Evolutionary conservation across 208 protist genomes (phyloP).

Genomic region (Acanthamoeba triangularis): DNA sequence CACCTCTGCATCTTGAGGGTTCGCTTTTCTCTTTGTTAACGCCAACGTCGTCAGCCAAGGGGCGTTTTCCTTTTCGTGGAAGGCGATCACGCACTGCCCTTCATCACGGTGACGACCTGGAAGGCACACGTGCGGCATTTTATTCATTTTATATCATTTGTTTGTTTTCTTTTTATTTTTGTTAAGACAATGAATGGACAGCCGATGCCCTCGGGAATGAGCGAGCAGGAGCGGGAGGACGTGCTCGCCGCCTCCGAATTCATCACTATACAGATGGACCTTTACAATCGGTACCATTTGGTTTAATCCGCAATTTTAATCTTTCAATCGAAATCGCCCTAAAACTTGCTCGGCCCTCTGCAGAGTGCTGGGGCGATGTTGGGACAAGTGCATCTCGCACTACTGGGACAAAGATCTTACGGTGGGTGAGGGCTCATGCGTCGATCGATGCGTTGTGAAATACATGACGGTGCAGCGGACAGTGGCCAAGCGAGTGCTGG

Average conservation of each 20-base stretch:
- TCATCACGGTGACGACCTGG: no score
- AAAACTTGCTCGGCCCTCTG: no score
- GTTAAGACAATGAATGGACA: conserved; percentile 11
- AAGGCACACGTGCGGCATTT: no score
- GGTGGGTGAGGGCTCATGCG: conserved; percentile 25
- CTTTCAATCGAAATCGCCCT: no score
- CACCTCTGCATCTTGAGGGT: background rate
- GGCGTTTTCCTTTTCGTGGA: no score
- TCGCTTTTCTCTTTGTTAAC: no score
- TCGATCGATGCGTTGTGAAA: conserved; percentile 10
- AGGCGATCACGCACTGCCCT: no score
- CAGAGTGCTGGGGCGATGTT: conserved; percentile 28
- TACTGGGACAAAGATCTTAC: conserved; percentile 1
- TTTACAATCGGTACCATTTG: background rate
- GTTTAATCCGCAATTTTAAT: no score
- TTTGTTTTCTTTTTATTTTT: no score
- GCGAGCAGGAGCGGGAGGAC: conserved; percentile 12
- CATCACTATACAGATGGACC: conserved; percentile 39
- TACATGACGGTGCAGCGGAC: conserved; percentile 52
- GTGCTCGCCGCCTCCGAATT: background rate
- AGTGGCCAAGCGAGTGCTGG: conserved; percentile 35
- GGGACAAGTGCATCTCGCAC: conserved; percentile 29
- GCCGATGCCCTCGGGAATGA: background rate
- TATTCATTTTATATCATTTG: no score
- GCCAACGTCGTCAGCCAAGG: no score